Evolutionary conservation across 2,329 filamentous ascomycete species (phyloP).

Genomic region (Hypoxylon sp.): DNA sequence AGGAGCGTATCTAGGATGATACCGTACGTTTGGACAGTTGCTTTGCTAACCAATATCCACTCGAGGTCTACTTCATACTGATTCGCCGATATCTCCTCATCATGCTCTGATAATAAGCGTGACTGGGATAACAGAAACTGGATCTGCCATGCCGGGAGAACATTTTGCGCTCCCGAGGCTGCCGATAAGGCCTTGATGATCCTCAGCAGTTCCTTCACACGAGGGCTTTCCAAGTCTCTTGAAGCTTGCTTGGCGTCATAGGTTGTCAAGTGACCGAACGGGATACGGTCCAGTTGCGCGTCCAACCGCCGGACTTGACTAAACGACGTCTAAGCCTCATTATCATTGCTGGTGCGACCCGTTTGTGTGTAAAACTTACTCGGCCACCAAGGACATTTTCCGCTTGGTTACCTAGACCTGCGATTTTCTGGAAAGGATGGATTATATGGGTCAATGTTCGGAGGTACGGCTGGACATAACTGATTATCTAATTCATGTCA

Average conservation of each 20-base stretch:
- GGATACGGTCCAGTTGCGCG: constrained; percentile 74
- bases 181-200: constrained; percentile 80
- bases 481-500: constrained; percentile 44
- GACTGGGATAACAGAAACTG: constrained; percentile 73
- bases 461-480: constrained; percentile 40
- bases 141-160: constrained; percentile 73
- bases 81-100: constrained; percentile 51
- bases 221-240: constrained; percentile 63
- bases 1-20: constrained; percentile 81
- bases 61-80: constrained; percentile 83
- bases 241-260: constrained; percentile 56
- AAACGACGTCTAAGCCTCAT: constrained; percentile 37
- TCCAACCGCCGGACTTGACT: constrained; percentile 74
- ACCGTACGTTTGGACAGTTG: constrained; percentile 90
- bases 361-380: constrained; percentile 56
- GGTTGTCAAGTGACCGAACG: constrained; percentile 61
- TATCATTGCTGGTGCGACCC: constrained; percentile 7
- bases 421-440: constrained; percentile 18
- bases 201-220: constrained; percentile 72
- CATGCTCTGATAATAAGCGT: constrained; percentile 60
- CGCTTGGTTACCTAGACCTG: constrained; percentile 23
- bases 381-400: constrained; percentile 62
- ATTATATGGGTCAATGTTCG: constrained; percentile 44
- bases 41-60: constrained; percentile 92
- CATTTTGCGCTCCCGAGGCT: constrained; percentile 72